Base-by-base conservation (phyloP, 2,329 filamentous ascomycete genomes). In the Juglanconis sp. region DNA sequence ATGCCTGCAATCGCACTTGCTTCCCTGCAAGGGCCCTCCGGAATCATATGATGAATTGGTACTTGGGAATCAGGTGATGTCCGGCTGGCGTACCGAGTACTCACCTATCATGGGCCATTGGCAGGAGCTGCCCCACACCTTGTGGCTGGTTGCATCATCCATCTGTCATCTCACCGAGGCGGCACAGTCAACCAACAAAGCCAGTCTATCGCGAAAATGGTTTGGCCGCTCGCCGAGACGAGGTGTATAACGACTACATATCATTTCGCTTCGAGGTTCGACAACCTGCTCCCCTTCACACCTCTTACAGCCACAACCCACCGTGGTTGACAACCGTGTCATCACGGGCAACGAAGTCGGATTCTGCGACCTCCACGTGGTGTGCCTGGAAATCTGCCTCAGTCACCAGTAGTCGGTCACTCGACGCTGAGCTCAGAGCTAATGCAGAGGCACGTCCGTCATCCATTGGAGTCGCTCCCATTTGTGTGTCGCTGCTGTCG, bases 341-440 rank as follows among this genome's bases (percentile, higher is more conserved):
- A 42, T 9, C 6, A 53, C 30, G 60, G 52, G 53, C 56, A 51
- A 34, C 53, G 52, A 56, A 62, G 53, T 49, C 60, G 48, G 60
- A 51, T 53, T 59, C 60, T 62, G 53, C 42, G 55, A 53, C 59
- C 59, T 61, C 59, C 59, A 55, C 34, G 59, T 35, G 59, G 59
- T 61, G 54, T 57, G 59, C 56, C 56, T 55, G 59, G 59, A 51
- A 61, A 61, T 56, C 59, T 61, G 59, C 35, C 46, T n/a, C 38
- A 7, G 24, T 30, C 8, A 13, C 6, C 13, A 4, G 5, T 17
- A 32, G 31, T 38, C 6, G 15, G 24, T 17, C 36, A 31, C 2
- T 36, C 35, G 7, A 38, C 38, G 52, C 56, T 24, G 47, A 32
- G 50, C 15, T 61, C 48, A 56, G 60, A 59, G 52, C 49, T 57